Conservation (phyloP, 371 early-diverging fungal genomes). For the Mucor circinelloides region DNA sequence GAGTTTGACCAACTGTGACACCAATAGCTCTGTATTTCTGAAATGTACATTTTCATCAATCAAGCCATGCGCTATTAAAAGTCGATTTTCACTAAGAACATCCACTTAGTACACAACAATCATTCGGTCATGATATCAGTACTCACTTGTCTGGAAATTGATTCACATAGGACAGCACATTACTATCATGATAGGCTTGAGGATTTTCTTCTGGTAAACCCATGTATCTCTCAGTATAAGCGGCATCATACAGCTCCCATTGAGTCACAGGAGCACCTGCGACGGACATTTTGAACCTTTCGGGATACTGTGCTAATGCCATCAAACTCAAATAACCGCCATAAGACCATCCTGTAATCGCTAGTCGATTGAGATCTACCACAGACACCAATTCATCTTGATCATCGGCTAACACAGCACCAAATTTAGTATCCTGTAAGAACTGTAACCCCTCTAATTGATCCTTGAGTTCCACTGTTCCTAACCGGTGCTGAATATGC, state of each 20-base stretch:
- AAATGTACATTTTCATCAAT: constrained; percentile 88
- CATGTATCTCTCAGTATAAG: constrained; percentile 83
- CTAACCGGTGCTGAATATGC: constrained; percentile 54
- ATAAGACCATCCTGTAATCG: constrained; percentile 75
- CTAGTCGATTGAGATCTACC: constrained; percentile 64
- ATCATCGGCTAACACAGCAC: constrained; percentile 33
- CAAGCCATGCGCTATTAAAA: constrained; percentile 77
- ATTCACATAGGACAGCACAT: constrained; percentile 55
- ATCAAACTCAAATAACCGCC: constrained; percentile 79
- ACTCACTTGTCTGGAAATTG: constrained; percentile 67
- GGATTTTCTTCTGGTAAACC: constrained; percentile 58
- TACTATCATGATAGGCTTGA: constrained; percentile 55
- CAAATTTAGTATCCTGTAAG: constrained; percentile 51
- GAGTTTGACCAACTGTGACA: constrained; percentile 56
- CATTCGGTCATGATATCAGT: background rate
- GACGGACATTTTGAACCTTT: constrained; percentile 69
- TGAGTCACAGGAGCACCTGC: constrained; percentile 82
- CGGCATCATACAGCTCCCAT: constrained; percentile 77
- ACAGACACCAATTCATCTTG: constrained; percentile 24
- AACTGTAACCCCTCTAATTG: constrained; percentile 68
- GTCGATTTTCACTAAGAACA: constrained; percentile 56
- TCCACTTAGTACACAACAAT: too few species aligned
- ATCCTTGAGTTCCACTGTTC: constrained; percentile 70
- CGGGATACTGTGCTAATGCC: constrained; percentile 66
- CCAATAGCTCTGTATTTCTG: constrained; percentile 64